phyloP scores from a whole-genome alignment of 805 yeast species.

The Maudiozyma saulgeensis region DNA sequence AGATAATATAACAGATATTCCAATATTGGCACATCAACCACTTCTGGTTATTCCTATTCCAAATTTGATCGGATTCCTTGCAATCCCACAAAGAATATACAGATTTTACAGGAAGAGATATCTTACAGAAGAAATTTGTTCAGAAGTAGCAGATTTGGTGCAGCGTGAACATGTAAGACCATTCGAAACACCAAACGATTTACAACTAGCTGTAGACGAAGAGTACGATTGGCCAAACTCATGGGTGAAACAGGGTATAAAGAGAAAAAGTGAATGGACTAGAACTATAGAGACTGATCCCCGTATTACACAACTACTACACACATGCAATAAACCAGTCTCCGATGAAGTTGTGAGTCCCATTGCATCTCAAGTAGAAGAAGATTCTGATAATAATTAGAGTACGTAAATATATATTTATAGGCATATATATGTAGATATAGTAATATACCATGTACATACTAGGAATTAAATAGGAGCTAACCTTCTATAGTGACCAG shows the following conservation, averaged over 20 bases:
- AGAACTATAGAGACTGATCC: constrained; percentile 63
- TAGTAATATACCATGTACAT: not conserved
- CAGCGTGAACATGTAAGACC: constrained; percentile 42
- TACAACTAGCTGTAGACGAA: constrained; percentile 41
- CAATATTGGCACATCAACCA: constrained; percentile 68
- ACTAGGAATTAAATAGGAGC: not conserved
- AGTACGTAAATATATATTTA: not conserved
- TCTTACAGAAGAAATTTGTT: constrained; percentile 60
- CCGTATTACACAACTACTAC: constrained; percentile 34
- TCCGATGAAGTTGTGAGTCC: not conserved
- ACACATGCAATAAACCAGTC: not conserved
- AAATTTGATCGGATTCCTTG: constrained; percentile 67
- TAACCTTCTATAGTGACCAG: no score
- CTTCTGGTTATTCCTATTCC: constrained; percentile 67
- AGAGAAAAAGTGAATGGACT: constrained; percentile 80
- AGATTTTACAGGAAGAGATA: constrained; percentile 67
- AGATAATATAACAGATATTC: constrained; percentile 30
- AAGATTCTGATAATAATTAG: not conserved
- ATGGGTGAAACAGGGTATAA: constrained; percentile 74
- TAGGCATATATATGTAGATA: no score
- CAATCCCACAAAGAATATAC: constrained; percentile 65
- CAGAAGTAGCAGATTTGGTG: constrained; percentile 44
- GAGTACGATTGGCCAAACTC: constrained; percentile 79
- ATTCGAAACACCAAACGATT: constrained; percentile 35
- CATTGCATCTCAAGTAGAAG: not conserved